phyloP scores from a whole-genome alignment of 371 early-diverging fungal species.

The Dichotomocladium elegans region DNA sequence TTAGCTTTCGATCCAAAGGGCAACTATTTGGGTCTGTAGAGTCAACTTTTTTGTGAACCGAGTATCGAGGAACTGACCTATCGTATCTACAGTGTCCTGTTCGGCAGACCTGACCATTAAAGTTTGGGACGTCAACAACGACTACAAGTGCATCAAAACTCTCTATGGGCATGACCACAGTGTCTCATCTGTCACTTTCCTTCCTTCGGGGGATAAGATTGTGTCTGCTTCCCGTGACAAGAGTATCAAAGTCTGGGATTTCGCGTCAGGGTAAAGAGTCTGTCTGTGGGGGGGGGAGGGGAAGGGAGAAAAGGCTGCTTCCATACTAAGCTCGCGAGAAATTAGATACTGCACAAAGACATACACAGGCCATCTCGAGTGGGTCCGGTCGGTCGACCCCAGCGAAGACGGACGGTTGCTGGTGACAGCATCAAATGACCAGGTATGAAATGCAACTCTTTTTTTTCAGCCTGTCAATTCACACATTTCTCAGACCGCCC shows the following conservation, averaged over 20 bases:
- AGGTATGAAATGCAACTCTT: constrained; percentile 44
- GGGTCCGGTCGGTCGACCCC: constrained; percentile 76
- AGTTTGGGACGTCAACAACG: constrained; percentile 84
- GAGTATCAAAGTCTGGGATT: constrained; percentile 89
- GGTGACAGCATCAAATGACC: constrained; percentile 82
- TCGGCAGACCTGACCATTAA: constrained; percentile 89
- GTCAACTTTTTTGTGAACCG: too few relatives aligned
- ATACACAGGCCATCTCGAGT: constrained; percentile 75
- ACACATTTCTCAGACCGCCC: constrained; percentile 56
- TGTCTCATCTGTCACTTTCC: constrained; percentile 74
- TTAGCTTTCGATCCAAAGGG: constrained; percentile 82
- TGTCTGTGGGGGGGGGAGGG: too few relatives aligned
- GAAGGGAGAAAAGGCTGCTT: too few relatives aligned
- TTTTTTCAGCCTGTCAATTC: not conserved
- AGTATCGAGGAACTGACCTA: too few relatives aligned
- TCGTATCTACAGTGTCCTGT: constrained; percentile 64
- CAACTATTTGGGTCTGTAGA: constrained; percentile 55
- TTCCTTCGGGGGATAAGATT: constrained; percentile 74
- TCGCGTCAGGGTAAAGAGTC: constrained; percentile 63
- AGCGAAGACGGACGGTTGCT: constrained; percentile 72
- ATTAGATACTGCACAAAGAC: constrained; percentile 80
- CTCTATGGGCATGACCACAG: constrained; percentile 91
- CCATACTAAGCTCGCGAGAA: not conserved
- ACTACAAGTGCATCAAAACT: constrained; percentile 83
- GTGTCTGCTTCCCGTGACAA: constrained; percentile 86